Base-by-base conservation (phyloP, 208 protist species). In the Leishmania mexicana region DNA sequence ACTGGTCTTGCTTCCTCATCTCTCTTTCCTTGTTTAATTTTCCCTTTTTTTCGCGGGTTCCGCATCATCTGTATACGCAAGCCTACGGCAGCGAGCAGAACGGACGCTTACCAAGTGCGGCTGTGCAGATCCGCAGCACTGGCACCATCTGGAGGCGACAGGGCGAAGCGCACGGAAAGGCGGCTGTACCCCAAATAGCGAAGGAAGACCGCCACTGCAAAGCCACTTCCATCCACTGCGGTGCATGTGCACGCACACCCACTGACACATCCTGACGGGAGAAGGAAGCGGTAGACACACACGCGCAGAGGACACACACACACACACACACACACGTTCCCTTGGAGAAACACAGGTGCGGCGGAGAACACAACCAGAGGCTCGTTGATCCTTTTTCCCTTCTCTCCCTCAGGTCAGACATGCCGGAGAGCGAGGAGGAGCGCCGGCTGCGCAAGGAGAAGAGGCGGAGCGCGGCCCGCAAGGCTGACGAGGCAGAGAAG, bases 371-470 rank as follows among this genome's bases (percentile, higher is more conserved):
- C 57, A 31, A 7, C 57, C 57, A 62, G 28, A 31, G 24, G 13
- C 28, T 62, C 57, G 24, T 6, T 62, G 57, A 31, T 11, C 24
- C 3, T 62, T 47, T 53, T 31, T 42, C 42, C 42, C 3, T 21
- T 76, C 10, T 40, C n/a, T 38, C 70, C 17, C 21, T 74, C 42
- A 13, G 8, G 17, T 42, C 2, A 0, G 40, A 15, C 21, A 72
- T 79, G 74, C n/a, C 75, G 49, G 72, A 89, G 40, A 89, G 85
- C 17, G 83, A 88, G 17, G 88, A 88, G 31, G 90, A 96, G 79
- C 93, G 93, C n/a, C 78, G 80, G 15, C 75, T 77, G 62, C 75
- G 81, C 53, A 86, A 83, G 40, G 88, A 94, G 79, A 88, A 92
- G 80, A 71, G 75, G 35, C 80, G 87, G 49, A 76, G 81, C 6